These are phyloP conservation scores for Geotrichum carabidarum DNA, from an alignment of 1,139 yeast genomes.

Conservation along the genomic window DNA sequence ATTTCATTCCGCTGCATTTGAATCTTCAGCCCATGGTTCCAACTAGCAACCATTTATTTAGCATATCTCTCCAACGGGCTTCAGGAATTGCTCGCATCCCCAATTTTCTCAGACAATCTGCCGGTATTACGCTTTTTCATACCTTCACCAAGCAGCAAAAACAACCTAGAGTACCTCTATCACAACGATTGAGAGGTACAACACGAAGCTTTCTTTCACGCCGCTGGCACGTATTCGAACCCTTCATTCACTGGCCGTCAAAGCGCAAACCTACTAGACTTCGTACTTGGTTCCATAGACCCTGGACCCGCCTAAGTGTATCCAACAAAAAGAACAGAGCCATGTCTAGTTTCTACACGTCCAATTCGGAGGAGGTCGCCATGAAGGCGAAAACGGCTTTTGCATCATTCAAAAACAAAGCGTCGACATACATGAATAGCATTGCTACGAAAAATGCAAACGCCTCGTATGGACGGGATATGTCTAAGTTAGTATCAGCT, in stretches of 20 bases:
- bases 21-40: no score
- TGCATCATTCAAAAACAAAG: slow-evolving; percentile 13
- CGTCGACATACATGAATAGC: slow-evolving; percentile 14
- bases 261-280: not conserved
- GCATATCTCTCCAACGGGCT: no score
- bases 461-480: slow-evolving; percentile 18
- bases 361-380: slow-evolving; percentile 10
- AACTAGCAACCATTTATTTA: no score
- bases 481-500: slow-evolving; percentile 17
- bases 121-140: no score
- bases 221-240: not conserved
- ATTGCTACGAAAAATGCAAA: slow-evolving; percentile 20
- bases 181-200: not conserved
- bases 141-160: no score
- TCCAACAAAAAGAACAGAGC: not conserved
- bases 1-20: no score
- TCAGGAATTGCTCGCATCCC: no score
- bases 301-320: slow-evolving; percentile 2
- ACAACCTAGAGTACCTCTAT: not conserved
- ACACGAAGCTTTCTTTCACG: not conserved
- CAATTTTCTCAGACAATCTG: no score
- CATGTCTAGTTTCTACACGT: not conserved
- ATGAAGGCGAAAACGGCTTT: slow-evolving; percentile 13
- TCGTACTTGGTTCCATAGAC: not conserved
- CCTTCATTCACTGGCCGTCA: not conserved